Percentiles rank a stretch among this genome's conserved stretches.
Conservation (phyloP, 2,329 filamentous ascomycete species). For the Botrytis hyacinthi region DNA sequence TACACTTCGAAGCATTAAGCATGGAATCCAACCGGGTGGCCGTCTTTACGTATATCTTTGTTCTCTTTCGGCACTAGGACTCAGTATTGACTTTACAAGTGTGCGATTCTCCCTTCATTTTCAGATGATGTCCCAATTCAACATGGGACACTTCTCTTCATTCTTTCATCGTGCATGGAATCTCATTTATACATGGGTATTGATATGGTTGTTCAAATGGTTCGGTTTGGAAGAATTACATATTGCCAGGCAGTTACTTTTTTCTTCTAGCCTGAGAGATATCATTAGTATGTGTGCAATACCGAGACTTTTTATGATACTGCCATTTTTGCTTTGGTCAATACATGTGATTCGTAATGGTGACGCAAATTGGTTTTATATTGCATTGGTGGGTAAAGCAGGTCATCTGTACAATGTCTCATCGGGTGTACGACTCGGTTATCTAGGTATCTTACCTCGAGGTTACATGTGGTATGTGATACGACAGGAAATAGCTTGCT, state of each 20-base stretch:
- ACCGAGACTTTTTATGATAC: not conserved
- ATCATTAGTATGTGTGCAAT: not conserved
- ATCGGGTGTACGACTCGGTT: not conserved
- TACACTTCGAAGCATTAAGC: not conserved
- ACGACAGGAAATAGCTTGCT: not conserved
- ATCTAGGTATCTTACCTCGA: not conserved
- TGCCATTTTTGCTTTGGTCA: not conserved
- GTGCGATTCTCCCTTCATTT: not conserved
- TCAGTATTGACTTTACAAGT: conserved; percentile 11
- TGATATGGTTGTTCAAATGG: not conserved
- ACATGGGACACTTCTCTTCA: conserved; percentile 1
- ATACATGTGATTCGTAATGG: not conserved
- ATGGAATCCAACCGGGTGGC: not conserved
- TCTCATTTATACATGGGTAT: not conserved
- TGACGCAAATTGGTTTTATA: not conserved
- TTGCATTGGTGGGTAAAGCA: not conserved
- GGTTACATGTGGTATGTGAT: not conserved
- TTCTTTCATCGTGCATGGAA: conserved; percentile 1
- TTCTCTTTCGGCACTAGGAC: conserved; percentile 1
- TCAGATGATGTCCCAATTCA: conserved; percentile 9
- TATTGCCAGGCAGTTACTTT: not conserved
- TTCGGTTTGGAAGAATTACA: not conserved
- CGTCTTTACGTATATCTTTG: not conserved
- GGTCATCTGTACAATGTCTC: not conserved
- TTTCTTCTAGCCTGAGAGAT: not conserved